A percentile compares a stretch with the other conserved stretches of the same genome.
phyloP scores from a whole-genome alignment of 73 alveolate species.

The Symbiodinium natans region DNA sequence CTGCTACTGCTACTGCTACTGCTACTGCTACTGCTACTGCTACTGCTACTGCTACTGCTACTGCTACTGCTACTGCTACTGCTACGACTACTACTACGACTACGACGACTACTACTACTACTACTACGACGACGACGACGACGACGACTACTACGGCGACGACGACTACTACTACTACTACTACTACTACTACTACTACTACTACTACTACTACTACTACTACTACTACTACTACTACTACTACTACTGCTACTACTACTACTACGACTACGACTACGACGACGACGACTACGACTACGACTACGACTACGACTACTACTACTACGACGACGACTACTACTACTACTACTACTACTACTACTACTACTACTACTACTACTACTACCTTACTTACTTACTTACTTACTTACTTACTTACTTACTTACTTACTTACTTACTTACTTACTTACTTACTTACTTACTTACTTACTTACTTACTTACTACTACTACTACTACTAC shows the following conservation, averaged over 20 bases:
- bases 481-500: too few species aligned
- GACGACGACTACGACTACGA: too few species aligned
- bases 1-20: neutral
- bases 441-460: neutral
- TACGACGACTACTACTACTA: too few species aligned
- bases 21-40: neutral
- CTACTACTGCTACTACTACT: neutral
- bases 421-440: neutral
- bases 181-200: constrained; percentile 2
- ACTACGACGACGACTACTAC: too few species aligned
- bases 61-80: neutral
- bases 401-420: neutral
- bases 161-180: too few species aligned
- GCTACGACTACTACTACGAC: too few species aligned
- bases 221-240: neutral
- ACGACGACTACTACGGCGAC: too few species aligned
- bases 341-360: neutral
- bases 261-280: too few species aligned
- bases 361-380: neutral
- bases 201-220: constrained; percentile 2
- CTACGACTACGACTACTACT: too few species aligned
- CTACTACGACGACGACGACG: too few species aligned
- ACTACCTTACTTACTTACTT: neutral
- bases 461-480: too few species aligned
- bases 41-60: neutral